phyloP scores from a whole-genome alignment of 768 basidiomycete genomes.

The Xerocomus potaroensis region DNA sequence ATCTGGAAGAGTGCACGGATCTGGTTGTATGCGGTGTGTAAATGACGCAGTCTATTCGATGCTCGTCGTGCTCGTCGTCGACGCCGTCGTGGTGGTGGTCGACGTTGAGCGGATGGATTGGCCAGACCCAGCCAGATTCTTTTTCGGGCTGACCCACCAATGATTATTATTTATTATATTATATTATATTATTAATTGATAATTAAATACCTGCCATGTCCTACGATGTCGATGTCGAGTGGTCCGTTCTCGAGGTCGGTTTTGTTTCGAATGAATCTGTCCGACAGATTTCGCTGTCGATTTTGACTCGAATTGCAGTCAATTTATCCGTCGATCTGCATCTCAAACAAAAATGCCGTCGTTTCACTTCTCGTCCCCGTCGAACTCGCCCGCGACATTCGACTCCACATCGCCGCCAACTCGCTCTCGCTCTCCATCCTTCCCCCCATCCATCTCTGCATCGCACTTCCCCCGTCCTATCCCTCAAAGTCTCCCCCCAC shows the following conservation, averaged over 20 bases:
- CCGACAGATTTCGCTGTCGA: too few species aligned
- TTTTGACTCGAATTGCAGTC: slow-evolving; percentile 41
- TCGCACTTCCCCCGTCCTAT: slow-evolving; percentile 52
- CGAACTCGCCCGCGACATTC: slow-evolving; percentile 38
- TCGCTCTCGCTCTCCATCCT: slow-evolving; percentile 43
- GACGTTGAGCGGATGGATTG: slow-evolving; percentile 14
- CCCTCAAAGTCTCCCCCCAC: slow-evolving; percentile 51
- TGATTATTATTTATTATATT: slow-evolving; percentile 1
- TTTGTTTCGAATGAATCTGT: too few species aligned
- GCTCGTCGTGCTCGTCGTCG: slow-evolving; percentile 15
- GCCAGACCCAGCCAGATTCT: too few species aligned
- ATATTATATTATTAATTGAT: slow-evolving; percentile 4
- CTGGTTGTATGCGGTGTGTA: slow-evolving; percentile 7
- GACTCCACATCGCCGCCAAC: neutral
- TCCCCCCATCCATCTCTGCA: slow-evolving; percentile 58
- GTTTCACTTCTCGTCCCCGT: slow-evolving; percentile 53
- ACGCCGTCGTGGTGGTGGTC: slow-evolving; percentile 21
- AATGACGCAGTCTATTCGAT: slow-evolving; percentile 18
- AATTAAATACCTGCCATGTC: slow-evolving; percentile 2
- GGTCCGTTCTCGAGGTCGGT: slow-evolving; percentile 28
- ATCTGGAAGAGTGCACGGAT: too few species aligned
- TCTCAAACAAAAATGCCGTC: slow-evolving; percentile 38
- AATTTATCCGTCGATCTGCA: slow-evolving; percentile 68
- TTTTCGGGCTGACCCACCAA: slow-evolving; percentile 16
- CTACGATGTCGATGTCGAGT: slow-evolving; percentile 9